phyloP scores from a whole-genome alignment of 2,329 filamentous ascomycete genomes.

The Elsinoe australis region DNA sequence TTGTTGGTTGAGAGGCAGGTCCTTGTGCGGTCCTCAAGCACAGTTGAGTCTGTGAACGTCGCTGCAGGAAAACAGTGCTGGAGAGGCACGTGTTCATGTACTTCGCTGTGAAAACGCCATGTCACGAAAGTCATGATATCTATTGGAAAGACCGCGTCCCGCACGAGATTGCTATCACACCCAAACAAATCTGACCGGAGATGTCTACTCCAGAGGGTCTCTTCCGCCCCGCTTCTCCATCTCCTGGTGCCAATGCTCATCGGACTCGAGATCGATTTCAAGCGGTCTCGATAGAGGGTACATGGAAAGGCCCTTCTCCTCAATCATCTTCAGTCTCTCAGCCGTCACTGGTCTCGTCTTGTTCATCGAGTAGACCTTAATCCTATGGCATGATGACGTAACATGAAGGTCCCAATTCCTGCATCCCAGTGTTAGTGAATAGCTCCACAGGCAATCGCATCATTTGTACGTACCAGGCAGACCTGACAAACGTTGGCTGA shows the following conservation, averaged over 20 bases:
- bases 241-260: conserved; percentile 43
- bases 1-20: conserved; percentile 12
- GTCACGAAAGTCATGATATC: too few relatives aligned
- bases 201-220: conserved; percentile 36
- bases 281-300: conserved; percentile 4
- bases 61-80: too few relatives aligned
- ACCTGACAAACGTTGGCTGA: conserved; percentile 38
- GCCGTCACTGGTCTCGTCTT: conserved; percentile 42
- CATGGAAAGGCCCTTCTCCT: conserved; percentile 35
- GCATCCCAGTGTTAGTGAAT: conserved; percentile 22
- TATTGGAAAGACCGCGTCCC: too few relatives aligned
- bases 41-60: too few relatives aligned
- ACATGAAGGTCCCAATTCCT: conserved; percentile 59
- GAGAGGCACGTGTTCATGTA: too few relatives aligned
- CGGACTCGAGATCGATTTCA: conserved; percentile 42
- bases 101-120: too few relatives aligned
- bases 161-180: too few relatives aligned
- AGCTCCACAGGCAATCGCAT: too few relatives aligned
- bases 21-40: too few relatives aligned
- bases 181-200: too few relatives aligned
- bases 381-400: conserved; percentile 53
- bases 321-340: conserved; percentile 45
- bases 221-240: conserved; percentile 37
- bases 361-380: conserved; percentile 58
- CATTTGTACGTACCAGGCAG: conserved; percentile 30